Evolutionary conservation across 2,329 filamentous ascomycete genomes (phyloP), one percentile per base, ranked within the genome.

Genomic region (Coniosporium tulheliwenetii): DNA sequence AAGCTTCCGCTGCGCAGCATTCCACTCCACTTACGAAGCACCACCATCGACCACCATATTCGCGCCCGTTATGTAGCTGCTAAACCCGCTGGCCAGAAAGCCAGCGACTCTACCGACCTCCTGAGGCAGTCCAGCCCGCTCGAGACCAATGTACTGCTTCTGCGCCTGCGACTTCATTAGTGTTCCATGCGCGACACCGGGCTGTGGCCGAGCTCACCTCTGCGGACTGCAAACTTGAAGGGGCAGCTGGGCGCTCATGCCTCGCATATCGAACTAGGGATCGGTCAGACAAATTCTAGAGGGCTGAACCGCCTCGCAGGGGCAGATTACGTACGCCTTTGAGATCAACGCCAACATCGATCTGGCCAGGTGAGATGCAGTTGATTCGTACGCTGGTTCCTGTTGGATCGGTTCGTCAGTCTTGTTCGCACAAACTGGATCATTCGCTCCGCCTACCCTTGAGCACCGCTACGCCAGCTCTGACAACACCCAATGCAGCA

Each of bases 21-120:
- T 5, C 42, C 8, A 42, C 19, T 5, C 19, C 3, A 46, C 46
- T 38, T 39, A 47, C 46, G 44, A 47, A 30, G 71, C 69, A 7
- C 75, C 75, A 3, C 73, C 75, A 58, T 79, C 75, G 10, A 78
- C 73, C 10, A 77, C 66, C 49, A 79, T 55, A 51, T 79, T 78
- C 2, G 71, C 64, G 1, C 75, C 75, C 1, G 71, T 78, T 36
- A 79, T 65, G 55, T 79, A 79, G 42, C 66, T 71, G 45, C 70
- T 74, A 54, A 79, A 79, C 0, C 73, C 73, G 54, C 67, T 73
- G 2, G 75, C 73, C 45, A 79, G 58, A 50, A 79, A 79, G 0
- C 75, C 75, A 0, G 70, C 74, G 2, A 77, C 73, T 31, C 71
- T 58, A 1, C 66, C 75, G 8, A 79, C 71, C 51, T 79, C 75